phyloP scores from a whole-genome alignment of 129 eudicot genomes.

The Artemisia tridentata region DNA sequence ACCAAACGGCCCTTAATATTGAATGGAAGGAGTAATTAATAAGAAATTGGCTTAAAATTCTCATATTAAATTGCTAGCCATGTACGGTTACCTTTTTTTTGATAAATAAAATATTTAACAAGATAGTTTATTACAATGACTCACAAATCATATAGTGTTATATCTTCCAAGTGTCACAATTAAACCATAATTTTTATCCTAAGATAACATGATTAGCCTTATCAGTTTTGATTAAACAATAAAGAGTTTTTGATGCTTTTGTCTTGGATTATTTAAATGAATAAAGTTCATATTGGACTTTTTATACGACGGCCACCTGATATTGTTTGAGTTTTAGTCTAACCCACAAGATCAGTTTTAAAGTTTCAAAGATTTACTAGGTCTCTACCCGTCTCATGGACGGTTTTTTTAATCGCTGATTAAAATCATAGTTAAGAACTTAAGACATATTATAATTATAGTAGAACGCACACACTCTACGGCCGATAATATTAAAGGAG shows the following conservation, averaged over 20 bases:
- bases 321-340: constrained; percentile 5
- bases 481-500: no score
- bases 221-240: not conserved
- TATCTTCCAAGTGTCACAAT: constrained; percentile 8
- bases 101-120: no score
- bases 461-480: no score
- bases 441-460: no score
- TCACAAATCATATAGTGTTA: not conserved
- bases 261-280: not conserved
- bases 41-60: no score
- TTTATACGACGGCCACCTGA: not conserved
- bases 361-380: constrained; percentile 4
- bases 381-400: no score
- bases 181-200: constrained; percentile 8
- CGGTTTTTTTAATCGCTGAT: no score
- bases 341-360: constrained; percentile 15
- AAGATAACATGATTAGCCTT: not conserved
- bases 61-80: no score
- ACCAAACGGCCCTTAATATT: no score
- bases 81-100: no score
- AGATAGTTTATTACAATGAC: not conserved
- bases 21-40: no score
- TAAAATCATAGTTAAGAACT: no score
- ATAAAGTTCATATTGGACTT: not conserved
- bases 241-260: not conserved